Base-by-base conservation (phyloP, 768 basidiomycete genomes). In the Crucibulum laeve region DNA sequence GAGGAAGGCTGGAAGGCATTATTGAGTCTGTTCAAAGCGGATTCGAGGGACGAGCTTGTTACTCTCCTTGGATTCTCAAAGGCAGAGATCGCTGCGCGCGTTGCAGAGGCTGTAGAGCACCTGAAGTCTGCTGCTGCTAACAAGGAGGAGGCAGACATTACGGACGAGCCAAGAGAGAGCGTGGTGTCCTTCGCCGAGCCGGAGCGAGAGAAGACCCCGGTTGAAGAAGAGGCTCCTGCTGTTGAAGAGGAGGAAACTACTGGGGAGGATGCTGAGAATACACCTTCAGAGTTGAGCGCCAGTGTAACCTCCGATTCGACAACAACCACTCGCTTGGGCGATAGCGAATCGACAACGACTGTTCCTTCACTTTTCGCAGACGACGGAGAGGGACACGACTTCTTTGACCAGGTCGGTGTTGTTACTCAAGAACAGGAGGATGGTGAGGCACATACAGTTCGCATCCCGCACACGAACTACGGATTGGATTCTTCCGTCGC, bases 11-110 rank as follows among this genome's bases (percentile, higher is more conserved):
- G 93, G 93, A 92, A 85, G 58, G 91, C 92, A 0, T 62, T 97
- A n/a, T 61, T 83, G 39, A 89, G 86, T 51, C 69, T 98, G 19
- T 97, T 96, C 78, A 80, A 81, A 51, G 84, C 91, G 0, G 79
- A 94, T 59, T 92, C 91, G 6, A 71, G 91, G 42, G 89, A 94
- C 21, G 92, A 97, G 63, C 72, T 98, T 4, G 84, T 98, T 38
- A 85, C 84, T 2, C 65, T 97, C 1, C 75, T 99, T 11, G 95
- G 94, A 0, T 97, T 94, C 62, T 94, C 91, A 3, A 94, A 95
- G 63, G 78, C 76, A 7, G 91, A 94, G 50, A 79, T 96, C 14
- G 81, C 80, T 2, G 65, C 71, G 3, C 84, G 84, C 48, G 89
- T 97, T 14, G 80, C 81, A 7, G 84, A 89, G 49, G 91, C 92